Evolutionary conservation across 352 stramenopile genomes (phyloP).

Genomic region (Phytophthora pini): DNA sequence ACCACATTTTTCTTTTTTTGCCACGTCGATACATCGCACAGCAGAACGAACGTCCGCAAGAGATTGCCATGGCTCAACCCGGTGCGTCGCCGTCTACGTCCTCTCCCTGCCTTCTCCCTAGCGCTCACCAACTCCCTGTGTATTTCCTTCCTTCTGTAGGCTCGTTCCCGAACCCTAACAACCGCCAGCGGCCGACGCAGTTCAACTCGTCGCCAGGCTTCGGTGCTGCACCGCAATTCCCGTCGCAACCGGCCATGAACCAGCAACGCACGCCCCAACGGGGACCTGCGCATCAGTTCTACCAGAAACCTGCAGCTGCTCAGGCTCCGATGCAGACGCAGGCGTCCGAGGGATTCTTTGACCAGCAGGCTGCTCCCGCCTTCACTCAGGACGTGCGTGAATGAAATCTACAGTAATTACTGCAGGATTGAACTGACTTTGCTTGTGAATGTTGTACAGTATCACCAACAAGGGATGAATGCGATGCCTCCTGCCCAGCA

Average conservation of each 20-base stretch:
- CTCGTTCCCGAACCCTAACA: constrained; percentile 65
- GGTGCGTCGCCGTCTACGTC: constrained; percentile 12
- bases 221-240: constrained; percentile 38
- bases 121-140: neutral
- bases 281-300: constrained; percentile 55
- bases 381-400: constrained; percentile 48
- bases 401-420: neutral
- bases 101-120: neutral
- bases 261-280: constrained; percentile 55
- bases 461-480: constrained; percentile 37
- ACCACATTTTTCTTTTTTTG: constrained; percentile 14
- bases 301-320: constrained; percentile 39
- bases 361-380: constrained; percentile 26
- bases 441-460: constrained; percentile 27
- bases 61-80: constrained; percentile 42
- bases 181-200: constrained; percentile 49
- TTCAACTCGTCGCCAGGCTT: constrained; percentile 31
- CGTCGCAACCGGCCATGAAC: constrained; percentile 40
- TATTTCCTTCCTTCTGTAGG: constrained; percentile 35
- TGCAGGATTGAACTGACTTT: neutral
- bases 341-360: constrained; percentile 41
- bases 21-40: constrained; percentile 13
- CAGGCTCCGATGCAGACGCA: neutral
- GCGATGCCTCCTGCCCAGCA: constrained; percentile 36
- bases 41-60: constrained; percentile 3